Evolutionary conservation across 305 asterid species (phyloP), one percentile per base, ranked within the genome.

Genomic region (Lippia alba): DNA sequence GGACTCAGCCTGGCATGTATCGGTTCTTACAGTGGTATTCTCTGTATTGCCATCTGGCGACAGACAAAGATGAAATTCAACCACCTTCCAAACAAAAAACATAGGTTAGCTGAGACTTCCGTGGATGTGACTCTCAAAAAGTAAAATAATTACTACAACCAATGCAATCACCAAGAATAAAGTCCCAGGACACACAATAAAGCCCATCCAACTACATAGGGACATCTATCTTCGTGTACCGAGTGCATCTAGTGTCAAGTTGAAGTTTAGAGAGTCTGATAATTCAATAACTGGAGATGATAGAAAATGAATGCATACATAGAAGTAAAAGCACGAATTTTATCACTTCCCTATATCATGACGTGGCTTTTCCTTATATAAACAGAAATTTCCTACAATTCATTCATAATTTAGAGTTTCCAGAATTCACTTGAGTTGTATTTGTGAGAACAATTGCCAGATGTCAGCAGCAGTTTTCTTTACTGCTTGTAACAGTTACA

Each of bases 11-110:
- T 72, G 80, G 66, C 71, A 20, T 53, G 75, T 66, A 69, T 77
- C 86, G 34, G 62, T 65, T 56, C 72, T 64, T 65, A 66, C 74
- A 75, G 41, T 63, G 61, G 76, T 16, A 51, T 64, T 66, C 78
- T 84, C 85, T 1, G 88, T 78, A 76, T 68, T 70, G 34, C 76
- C 79, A 80, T 75, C 85, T 68, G 83, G 69, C 15, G 91, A 83
- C 79, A 88, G 78, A 61, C 81, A 81, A 77, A 91, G 94, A 81
- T 82, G 85, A 81, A 76, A 75, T 3, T 76, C 80, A 45, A 70
- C 86, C 73, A 82, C 94, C 97, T 88, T 78, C 66, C 46, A 79
- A 78, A 73, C 64, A 61, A 64, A 84, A 79, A 66, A 64, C 48
- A 75, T 32, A 51, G 18, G 32, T 45, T 33, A 61, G 44, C 56